phyloP scores from a whole-genome alignment of 257 asterid species.

The Fraxinus quadrangulata region DNA sequence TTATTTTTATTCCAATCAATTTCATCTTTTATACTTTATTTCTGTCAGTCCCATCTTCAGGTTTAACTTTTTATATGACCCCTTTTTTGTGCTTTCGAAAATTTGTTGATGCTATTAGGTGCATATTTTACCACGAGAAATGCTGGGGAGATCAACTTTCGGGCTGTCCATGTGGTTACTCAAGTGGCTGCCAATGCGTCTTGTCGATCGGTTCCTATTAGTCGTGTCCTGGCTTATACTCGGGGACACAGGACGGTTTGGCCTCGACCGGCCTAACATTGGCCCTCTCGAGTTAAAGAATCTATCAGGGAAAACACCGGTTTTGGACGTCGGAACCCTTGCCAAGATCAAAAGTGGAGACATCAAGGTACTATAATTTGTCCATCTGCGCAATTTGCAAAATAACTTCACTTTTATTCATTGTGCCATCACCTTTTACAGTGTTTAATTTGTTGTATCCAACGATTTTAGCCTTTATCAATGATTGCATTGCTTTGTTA shows the following conservation, averaged over 20 bases:
- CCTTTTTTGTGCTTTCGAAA: background rate
- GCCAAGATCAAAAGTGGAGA: constrained; percentile 28
- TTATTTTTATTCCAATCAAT: background rate
- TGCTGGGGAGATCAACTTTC: constrained; percentile 49
- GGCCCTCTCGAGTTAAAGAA: constrained; percentile 23
- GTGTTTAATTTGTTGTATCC: constrained; percentile 7
- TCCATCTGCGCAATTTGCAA: background rate
- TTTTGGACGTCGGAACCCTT: constrained; percentile 22
- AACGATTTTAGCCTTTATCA: constrained; percentile 7
- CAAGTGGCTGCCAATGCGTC: constrained; percentile 39
- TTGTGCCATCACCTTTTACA: background rate
- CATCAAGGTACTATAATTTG: constrained; percentile 20
- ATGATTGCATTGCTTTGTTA: background rate
- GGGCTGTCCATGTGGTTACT: constrained; percentile 41
- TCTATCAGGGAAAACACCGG: constrained; percentile 22
- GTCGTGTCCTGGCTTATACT: constrained; percentile 32
- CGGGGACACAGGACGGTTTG: constrained; percentile 34
- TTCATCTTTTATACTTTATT: background rate
- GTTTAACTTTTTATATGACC: background rate
- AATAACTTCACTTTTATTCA: background rate
- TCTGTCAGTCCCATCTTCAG: background rate
- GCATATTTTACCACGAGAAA: constrained; percentile 43
- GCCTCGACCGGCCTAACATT: constrained; percentile 13
- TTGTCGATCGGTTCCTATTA: constrained; percentile 38
- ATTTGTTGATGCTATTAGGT: constrained; percentile 23